phyloP scores from a whole-genome alignment of 306 rosid genomes.

The Abrus pulchellus region DNA sequence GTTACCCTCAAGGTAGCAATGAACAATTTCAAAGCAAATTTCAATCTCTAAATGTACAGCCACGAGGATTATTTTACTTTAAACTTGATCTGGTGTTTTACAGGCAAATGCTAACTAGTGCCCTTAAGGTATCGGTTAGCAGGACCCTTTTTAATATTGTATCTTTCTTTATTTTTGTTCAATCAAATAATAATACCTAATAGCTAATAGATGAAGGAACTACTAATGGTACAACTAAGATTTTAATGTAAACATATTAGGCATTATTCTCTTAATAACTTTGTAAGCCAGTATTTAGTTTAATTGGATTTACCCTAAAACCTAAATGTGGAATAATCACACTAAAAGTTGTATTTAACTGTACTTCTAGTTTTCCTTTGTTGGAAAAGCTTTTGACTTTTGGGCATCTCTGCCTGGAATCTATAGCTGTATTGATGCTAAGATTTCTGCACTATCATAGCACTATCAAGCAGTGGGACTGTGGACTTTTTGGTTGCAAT shows the following conservation, averaged over 20 bases:
- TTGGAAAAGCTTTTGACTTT: constrained; percentile 6
- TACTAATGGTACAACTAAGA: neutral
- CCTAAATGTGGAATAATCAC: constrained; percentile 1
- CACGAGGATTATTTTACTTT: constrained; percentile 1
- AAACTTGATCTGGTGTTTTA: neutral
- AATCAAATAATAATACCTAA: neutral
- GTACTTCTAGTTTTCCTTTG: constrained; percentile 15
- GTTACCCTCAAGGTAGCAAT: constrained; percentile 35
- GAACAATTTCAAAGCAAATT: constrained; percentile 20
- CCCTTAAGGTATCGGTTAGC: too few species aligned
- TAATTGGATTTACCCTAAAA: constrained; percentile 4
- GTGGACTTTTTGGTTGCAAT: constrained; percentile 29
- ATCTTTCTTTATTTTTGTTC: too few species aligned
- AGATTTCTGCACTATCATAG: constrained; percentile 27
- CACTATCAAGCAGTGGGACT: constrained; percentile 37
- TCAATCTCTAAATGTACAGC: constrained; percentile 24
- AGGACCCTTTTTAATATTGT: too few species aligned
- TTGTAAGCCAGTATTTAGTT: neutral
- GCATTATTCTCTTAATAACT: neutral
- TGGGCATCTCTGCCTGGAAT: constrained; percentile 19
- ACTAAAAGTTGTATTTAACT: neutral
- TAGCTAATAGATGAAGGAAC: constrained; percentile 8
- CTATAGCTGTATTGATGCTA: constrained; percentile 14
- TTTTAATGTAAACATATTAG: constrained; percentile 3
- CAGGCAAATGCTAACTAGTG: too few species aligned